Evolutionary conservation across 176 grass and related monocot species (phyloP), one percentile per base, ranked within the genome.

Genomic region (Triticum turgidum): DNA sequence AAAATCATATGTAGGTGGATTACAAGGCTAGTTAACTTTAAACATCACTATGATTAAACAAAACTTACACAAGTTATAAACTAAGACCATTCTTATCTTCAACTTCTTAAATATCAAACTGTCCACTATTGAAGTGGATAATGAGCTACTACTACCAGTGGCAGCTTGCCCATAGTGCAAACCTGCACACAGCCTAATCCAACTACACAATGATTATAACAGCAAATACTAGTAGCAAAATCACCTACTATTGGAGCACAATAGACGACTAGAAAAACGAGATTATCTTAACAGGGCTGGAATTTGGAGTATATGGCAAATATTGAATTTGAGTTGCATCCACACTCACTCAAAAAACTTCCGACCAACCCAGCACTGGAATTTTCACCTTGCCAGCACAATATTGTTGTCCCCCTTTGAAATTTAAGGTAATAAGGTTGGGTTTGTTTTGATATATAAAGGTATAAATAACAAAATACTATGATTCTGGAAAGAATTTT

Each of bases 311-410:
- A 59, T 52, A 56, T 82, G 44, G 30, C 4, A 39, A 13, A 21
- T 58, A 59, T 72, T 54, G 13, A 69, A 59, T 83, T 83, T 72
- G 68, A 73, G 51, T 22, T 42, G 81, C 51, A 83, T 73, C 33
- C 34, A 83, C 34, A 83, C 81, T 39, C 37, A 47, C 6, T 30
- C 14, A 54, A 5, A 37, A 71, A 83, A 41, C 8, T 41, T 59
- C 33, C 13, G 21, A 3, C 81, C 21, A 58, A 59, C 21, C 49
- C 1, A 15, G 14, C 42, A 58, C 44, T 76, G 12, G 5, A 75
- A 70, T 67, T 80, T 81, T 75, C 17, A 63, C 20, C 39, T 47
- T 17, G 0, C 20, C 25, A 37, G 35, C 49, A 59, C 71, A 17
- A 12, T 15, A 45, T 78, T 47, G 35, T 0, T 83, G 56, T 5